These are phyloP conservation scores for Hypoxylon sp. DNA, from an alignment of 2,329 filamentous ascomycete genomes.

Conservation along the genomic window DNA sequence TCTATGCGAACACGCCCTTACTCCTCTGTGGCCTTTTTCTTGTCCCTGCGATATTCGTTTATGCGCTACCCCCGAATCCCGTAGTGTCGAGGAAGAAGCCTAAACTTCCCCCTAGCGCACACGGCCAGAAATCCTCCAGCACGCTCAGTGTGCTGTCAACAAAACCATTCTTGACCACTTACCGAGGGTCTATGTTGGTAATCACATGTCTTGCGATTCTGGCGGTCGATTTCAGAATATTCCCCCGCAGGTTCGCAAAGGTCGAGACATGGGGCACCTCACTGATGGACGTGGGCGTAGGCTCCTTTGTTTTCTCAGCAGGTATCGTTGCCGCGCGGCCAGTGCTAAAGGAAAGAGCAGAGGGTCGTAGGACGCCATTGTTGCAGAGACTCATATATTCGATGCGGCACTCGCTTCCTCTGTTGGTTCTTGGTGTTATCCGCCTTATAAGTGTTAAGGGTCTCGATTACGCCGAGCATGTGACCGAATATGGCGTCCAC, in stretches of 20 bases:
- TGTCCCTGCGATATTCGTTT: conserved; percentile 77
- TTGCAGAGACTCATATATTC: conserved; percentile 74
- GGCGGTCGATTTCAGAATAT: conserved; percentile 95
- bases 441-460: conserved; percentile 92
- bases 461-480: conserved; percentile 95
- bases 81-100: conserved; percentile 64
- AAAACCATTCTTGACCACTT: conserved; percentile 93
- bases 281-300: conserved; percentile 98
- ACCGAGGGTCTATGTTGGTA: conserved; percentile 92
- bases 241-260: conserved; percentile 95
- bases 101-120: conserved; percentile 62
- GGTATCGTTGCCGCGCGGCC: conserved; percentile 91
- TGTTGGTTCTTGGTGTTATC: conserved; percentile 83
- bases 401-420: conserved; percentile 84
- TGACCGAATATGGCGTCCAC: conserved; percentile 97
- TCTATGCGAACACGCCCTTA: conserved; percentile 82
- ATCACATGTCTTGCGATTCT: conserved; percentile 91
- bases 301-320: conserved; percentile 95
- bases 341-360: conserved; percentile 77
- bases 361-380: conserved; percentile 65
- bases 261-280: conserved; percentile 99
- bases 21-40: conserved; percentile 82
- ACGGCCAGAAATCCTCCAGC: conserved; percentile 54
- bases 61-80: conserved; percentile 64
- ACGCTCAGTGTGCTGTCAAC: conserved; percentile 73